Evolutionary conservation across 2,329 filamentous ascomycete species (phyloP), one percentile per base, ranked within the genome.

Genomic region (Cercospora janseana): DNA sequence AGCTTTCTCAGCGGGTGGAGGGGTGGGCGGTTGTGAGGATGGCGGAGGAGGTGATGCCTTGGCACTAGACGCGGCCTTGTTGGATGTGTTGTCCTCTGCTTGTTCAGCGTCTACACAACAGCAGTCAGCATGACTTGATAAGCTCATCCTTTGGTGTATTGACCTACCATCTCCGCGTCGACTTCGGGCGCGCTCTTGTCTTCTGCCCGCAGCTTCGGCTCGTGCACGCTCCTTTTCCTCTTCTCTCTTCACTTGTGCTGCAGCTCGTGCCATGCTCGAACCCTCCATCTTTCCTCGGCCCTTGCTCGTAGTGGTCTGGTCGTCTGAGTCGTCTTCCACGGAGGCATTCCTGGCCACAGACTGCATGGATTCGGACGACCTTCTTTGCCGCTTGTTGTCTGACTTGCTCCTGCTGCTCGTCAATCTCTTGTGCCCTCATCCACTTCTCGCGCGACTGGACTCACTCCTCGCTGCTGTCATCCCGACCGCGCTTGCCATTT

Each of bases 381-480:
- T 96, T 46, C 92, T 83, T 67, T 89, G 90, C 59, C 92, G 81
- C 73, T 97, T 97, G 41, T 81, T 71, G 54, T 77, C 81, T 57
- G 84, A 79, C 51, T 80, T 82, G 66, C 85, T 85, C 60, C 89
- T 95, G 43, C 50, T 8, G 6, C 7, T 15, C 12, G 46, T 65
- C 51, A 64, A 56, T 49, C 27, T 21, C 10, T 32, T 12, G n/a
- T 31, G 12, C 16, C 20, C 4, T 23, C 21, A 13, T 15, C 15
- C 20, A 21, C 8, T 35, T 13, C 23, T n/a, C 18, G n/a, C 9
- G n/a, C 18, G 15, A 32, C 21, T 15, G 42, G 31, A 82, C 89
- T 71, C 78, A 97, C 92, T 95, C 88, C 79, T 96, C 90, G 56
- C 89, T 95, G 56, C 89, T 95, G 54, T 93, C 89, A 63, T 93